A percentile compares a stretch with the other conserved stretches of the same genome.
Evolutionary conservation across 2,329 filamentous ascomycete genomes (phyloP).

Genomic region (Fusarium coicis): DNA sequence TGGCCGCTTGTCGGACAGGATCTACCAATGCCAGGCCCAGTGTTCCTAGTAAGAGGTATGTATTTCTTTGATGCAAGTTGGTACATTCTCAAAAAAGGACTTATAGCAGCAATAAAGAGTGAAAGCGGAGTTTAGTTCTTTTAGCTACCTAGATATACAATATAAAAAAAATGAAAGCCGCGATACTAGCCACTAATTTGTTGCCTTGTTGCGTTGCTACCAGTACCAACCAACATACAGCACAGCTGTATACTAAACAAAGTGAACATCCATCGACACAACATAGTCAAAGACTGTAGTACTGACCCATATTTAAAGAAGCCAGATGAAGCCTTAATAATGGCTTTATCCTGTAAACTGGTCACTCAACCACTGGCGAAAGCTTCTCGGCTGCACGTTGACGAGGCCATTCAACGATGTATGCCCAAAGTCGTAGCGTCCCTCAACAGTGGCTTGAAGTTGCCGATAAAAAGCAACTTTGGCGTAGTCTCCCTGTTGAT

Average conservation of each 20-base stretch:
- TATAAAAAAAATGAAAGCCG: neutral
- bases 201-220: conserved; percentile 4
- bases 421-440: conserved; percentile 72
- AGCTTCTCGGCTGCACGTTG: conserved; percentile 59
- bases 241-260: conserved; percentile 4
- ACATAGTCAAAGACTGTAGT: neutral
- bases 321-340: neutral
- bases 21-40: neutral
- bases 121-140: neutral
- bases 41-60: neutral
- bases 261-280: neutral
- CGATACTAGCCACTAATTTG: conserved; percentile 1
- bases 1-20: neutral
- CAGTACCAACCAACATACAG: conserved; percentile 4
- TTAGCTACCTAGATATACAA: neutral
- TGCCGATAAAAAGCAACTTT: conserved; percentile 67
- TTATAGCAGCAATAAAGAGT: neutral
- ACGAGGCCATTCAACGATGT: conserved; percentile 68
- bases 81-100: neutral
- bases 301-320: neutral
- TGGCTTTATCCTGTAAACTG: neutral
- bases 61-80: neutral
- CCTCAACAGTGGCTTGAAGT: conserved; percentile 74
- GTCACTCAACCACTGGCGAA: conserved; percentile 63
- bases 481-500: conserved; percentile 59